Evolutionary conservation across 306 rosid genomes (phyloP).

Genomic region (Sesbania bispinosa): DNA sequence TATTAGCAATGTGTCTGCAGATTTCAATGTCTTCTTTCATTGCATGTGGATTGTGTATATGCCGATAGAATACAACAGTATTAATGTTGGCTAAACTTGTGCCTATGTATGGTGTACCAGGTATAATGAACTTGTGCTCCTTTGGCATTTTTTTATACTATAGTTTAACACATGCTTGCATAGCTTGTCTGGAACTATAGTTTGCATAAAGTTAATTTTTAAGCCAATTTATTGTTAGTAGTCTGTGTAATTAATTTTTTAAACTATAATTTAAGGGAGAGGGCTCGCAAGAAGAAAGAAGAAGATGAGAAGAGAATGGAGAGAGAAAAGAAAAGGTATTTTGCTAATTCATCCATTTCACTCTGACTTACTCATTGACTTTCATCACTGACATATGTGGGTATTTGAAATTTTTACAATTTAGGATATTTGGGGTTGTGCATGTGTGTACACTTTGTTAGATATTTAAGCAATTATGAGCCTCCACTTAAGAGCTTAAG

Average conservation of each 20-base stretch:
- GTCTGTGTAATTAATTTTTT: conserved; percentile 2
- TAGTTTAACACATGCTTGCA: neutral
- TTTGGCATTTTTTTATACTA: neutral
- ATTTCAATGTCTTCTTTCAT: neutral
- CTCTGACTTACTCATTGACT: conserved; percentile 16
- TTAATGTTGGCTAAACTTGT: neutral
- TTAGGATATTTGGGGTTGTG: conserved; percentile 7
- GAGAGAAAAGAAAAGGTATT: conserved; percentile 91
- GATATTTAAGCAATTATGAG: neutral
- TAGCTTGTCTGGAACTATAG: conserved; percentile 20
- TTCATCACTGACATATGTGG: neutral
- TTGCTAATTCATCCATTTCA: conserved; percentile 7
- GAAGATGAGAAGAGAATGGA: conserved; percentile 86
- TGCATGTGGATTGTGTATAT: neutral
- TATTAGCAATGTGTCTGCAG: neutral
- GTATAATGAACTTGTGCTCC: neutral
- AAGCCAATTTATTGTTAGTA: conserved; percentile 4
- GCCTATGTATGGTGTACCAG: neutral
- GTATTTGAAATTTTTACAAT: neutral
- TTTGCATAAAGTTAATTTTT: neutral
- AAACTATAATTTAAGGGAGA: conserved; percentile 61
- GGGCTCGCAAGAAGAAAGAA: conserved; percentile 97
- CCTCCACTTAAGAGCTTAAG: no score
- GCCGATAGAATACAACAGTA: neutral
- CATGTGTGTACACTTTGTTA: neutral